A percentile compares a stretch with the other conserved stretches of the same genome.
Evolutionary conservation across 805 yeast species (phyloP).

Genomic region (Grigorovia transvaalensis): DNA sequence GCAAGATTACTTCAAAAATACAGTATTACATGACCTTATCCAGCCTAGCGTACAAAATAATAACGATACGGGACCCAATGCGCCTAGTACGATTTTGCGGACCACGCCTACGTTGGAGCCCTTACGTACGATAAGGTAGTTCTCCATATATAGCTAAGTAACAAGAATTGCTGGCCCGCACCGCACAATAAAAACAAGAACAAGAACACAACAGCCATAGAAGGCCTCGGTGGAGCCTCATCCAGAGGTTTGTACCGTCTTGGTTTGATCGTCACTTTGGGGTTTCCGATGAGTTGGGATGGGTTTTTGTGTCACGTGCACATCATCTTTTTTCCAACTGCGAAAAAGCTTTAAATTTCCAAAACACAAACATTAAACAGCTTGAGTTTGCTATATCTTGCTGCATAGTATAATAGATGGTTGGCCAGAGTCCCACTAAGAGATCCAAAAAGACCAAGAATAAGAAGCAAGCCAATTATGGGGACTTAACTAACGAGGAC

Average conservation of each 20-base stretch:
- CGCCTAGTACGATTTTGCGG: slow-evolving; percentile 37
- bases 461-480: slow-evolving; percentile 3
- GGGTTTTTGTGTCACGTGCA: background rate
- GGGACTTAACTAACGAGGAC: slow-evolving; percentile 29
- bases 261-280: too few relatives aligned
- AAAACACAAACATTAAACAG: background rate
- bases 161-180: too few relatives aligned
- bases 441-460: background rate
- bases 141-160: too few relatives aligned
- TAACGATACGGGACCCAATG: slow-evolving; percentile 55
- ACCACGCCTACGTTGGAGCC: slow-evolving; percentile 29
- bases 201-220: too few relatives aligned
- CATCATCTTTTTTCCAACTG: background rate
- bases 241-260: too few relatives aligned
- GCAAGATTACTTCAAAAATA: slow-evolving; percentile 12
- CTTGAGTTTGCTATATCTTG: background rate
- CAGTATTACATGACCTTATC: slow-evolving; percentile 31
- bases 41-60: slow-evolving; percentile 54
- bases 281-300: too few relatives aligned
- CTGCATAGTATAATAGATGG: background rate
- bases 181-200: too few relatives aligned
- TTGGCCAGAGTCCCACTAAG: background rate
- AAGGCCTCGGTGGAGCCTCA: too few relatives aligned
- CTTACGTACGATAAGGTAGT: slow-evolving; percentile 22
- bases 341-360: background rate